Base-by-base conservation (phyloP, 2,329 filamentous ascomycete species). In the Simplicillium sp. region DNA sequence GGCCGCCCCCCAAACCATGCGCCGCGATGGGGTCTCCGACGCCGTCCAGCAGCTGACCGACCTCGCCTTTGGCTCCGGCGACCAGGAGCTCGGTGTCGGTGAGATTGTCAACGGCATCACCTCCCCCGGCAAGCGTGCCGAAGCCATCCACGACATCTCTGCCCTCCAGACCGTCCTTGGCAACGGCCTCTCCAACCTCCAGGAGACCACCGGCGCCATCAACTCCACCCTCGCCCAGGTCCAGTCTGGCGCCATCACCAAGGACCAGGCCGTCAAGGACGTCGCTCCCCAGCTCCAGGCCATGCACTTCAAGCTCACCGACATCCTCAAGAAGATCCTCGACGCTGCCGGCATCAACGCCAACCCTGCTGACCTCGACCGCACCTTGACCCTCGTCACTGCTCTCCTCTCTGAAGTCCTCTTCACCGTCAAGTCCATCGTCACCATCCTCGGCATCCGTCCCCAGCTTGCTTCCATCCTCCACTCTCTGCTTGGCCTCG, bases 401-500 rank as follows among this genome's bases (percentile, higher is more conserved):
- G 37, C 34, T 16, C 49, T 57, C 13, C 37, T 44, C 12, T 40
- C n/a, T 20, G 33, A 28, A 40, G 29, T 42, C 37, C 46, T 46
- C 40, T 37, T 25, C 34, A 37, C 36, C 38, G 38, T 38, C 42
- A 38, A 41, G 32, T 17, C 17, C 18, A 16, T 39, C 12, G 34
- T 39, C 16, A 37, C 34, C 28, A 37, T 42, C 38, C 29, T 51
- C 13, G 55, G 54, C 34, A 47, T 56, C 46, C 42, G 20, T 14
- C 44, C 50, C 28, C 44, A 50, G 43, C 49, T 57, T 37, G 40
- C 39, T 44, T 50, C 51, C 14, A 34, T 56, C 43, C 49, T 57
- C 35, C 46, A 50, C 48, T 50, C 51, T 34, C 46, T 58, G 46
- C 49, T 58, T 47, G 41, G 37, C 41, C 47, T 56, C 35, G 44